These are phyloP conservation scores for Takashimella tepidaria DNA, from an alignment of 1,284 basidiomycete genomes.

Conservation along the genomic window DNA sequence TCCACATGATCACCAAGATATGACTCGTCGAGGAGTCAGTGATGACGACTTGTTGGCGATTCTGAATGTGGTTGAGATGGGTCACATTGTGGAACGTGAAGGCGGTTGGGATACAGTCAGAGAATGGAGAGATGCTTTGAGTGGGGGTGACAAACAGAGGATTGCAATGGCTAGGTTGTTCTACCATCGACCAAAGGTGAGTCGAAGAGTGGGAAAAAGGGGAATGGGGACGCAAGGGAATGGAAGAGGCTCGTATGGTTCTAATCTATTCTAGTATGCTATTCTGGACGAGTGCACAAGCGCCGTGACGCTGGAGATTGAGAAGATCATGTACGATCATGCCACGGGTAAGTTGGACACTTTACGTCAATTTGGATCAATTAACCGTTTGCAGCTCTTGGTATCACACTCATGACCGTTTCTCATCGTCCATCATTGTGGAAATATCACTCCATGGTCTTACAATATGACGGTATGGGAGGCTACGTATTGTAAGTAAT, in stretches of 20 bases:
- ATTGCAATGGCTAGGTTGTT: constrained; percentile 96
- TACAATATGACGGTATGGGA: constrained; percentile 69
- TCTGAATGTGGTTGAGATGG: constrained; percentile 78
- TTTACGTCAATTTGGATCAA: too few species aligned
- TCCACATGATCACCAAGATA: constrained; percentile 70
- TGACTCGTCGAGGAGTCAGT: constrained; percentile 57
- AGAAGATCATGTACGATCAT: constrained; percentile 92
- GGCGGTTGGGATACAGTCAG: constrained; percentile 85
- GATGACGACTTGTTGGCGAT: constrained; percentile 73
- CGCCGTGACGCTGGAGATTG: constrained; percentile 87
- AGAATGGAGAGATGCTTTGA: constrained; percentile 91
- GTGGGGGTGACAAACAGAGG: constrained; percentile 62
- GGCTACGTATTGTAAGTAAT: constrained; percentile 61
- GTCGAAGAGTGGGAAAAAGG: background rate
- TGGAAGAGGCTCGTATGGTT: background rate
- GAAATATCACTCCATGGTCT: constrained; percentile 89
- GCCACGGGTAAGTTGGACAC: constrained; percentile 56
- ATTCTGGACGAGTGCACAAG: constrained; percentile 95
- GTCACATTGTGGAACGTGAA: constrained; percentile 83
- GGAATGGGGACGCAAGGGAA: background rate
- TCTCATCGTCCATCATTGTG: constrained; percentile 88
- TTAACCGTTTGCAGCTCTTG: constrained; percentile 51
- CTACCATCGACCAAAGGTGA: constrained; percentile 86
- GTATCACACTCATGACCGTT: constrained; percentile 85
- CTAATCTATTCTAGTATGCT: constrained; percentile 62